Percentiles rank a stretch among this genome's conserved stretches.
These are phyloP conservation scores for Biscogniauxia marginata DNA, from an alignment of 2,329 filamentous ascomycete genomes.

Conservation along the genomic window DNA sequence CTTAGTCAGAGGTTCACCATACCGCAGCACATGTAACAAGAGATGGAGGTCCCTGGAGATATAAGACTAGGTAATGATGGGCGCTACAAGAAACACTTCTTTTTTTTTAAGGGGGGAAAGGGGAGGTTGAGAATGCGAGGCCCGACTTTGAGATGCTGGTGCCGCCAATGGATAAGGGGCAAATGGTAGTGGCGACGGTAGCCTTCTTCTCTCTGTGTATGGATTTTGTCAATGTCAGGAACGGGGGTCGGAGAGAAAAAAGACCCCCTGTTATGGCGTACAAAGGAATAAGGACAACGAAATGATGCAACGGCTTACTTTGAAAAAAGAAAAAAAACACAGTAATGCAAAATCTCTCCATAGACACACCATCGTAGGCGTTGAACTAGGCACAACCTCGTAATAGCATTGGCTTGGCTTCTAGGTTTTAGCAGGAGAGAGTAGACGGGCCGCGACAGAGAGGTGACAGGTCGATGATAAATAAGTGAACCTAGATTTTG, in stretches of 20 bases:
- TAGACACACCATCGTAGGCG: constrained; percentile 18
- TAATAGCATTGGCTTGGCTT: background rate
- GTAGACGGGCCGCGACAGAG: too few species aligned
- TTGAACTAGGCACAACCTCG: background rate
- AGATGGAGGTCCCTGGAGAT: constrained; percentile 1
- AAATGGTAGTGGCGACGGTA: background rate
- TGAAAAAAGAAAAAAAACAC: constrained; percentile 18
- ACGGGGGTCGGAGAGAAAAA: constrained; percentile 8
- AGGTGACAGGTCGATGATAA: too few species aligned
- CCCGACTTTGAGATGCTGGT: constrained; percentile 3
- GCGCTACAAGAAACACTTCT: constrained; percentile 6
- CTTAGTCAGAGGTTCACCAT: constrained; percentile 1
- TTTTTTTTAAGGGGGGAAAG: background rate
- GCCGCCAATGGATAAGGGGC: constrained; percentile 5
- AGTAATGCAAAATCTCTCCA: constrained; percentile 28
- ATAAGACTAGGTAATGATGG: constrained; percentile 6
- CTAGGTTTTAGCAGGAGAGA: too few species aligned
- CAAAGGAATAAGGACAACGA: constrained; percentile 26
- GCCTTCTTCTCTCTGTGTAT: constrained; percentile 17
- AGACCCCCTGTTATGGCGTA: constrained; percentile 21
- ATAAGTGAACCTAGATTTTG: too few species aligned
- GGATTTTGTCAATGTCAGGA: constrained; percentile 19
- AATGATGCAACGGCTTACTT: constrained; percentile 22
- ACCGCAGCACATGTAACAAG: background rate
- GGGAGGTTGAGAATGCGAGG: constrained; percentile 3